Percentiles rank a stretch among this genome's conserved stretches.
Evolutionary conservation across 2,329 filamentous ascomycete genomes (phyloP).

Genomic region (Fusarium keratoplasticum): DNA sequence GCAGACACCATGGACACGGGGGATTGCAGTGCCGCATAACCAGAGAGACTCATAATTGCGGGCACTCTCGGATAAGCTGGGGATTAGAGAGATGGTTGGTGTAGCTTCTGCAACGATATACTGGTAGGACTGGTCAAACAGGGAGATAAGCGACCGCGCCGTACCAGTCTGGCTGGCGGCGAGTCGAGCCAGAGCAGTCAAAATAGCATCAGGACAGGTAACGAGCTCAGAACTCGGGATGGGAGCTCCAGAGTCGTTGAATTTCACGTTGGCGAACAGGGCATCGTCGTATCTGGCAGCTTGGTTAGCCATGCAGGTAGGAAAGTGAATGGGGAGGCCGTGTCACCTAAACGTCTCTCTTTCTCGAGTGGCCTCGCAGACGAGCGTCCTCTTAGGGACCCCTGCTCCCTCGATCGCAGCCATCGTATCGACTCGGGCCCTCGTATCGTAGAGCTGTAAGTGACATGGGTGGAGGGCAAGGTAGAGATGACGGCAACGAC

Average conservation of each 20-base stretch:
- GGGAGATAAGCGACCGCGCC: conserved; percentile 58
- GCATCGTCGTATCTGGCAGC: conserved; percentile 21
- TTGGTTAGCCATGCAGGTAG: neutral
- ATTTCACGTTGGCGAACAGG: conserved; percentile 24
- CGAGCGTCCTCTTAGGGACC: conserved; percentile 20
- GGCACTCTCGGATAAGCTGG: conserved; percentile 21
- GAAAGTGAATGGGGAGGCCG: neutral
- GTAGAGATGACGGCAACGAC: neutral
- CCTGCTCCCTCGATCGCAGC: neutral
- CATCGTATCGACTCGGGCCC: neutral
- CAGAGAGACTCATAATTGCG: conserved; percentile 30
- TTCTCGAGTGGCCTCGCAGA: conserved; percentile 45
- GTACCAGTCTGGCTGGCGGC: conserved; percentile 56
- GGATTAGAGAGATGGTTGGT: conserved; percentile 51
- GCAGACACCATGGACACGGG: conserved; percentile 45
- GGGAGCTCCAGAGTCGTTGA: conserved; percentile 40
- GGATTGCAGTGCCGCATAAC: conserved; percentile 49
- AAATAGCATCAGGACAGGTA: conserved; percentile 49
- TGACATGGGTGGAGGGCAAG: neutral
- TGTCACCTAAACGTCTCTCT: conserved; percentile 48
- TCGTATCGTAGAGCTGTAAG: neutral
- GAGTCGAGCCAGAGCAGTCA: conserved; percentile 63
- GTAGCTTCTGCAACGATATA: conserved; percentile 66
- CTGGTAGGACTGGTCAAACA: conserved; percentile 62
- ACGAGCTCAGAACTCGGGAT: conserved; percentile 42